phyloP scores from a whole-genome alignment of 495 filamentous ascomycete species.

The Aspergillus incahuasiensis region DNA sequence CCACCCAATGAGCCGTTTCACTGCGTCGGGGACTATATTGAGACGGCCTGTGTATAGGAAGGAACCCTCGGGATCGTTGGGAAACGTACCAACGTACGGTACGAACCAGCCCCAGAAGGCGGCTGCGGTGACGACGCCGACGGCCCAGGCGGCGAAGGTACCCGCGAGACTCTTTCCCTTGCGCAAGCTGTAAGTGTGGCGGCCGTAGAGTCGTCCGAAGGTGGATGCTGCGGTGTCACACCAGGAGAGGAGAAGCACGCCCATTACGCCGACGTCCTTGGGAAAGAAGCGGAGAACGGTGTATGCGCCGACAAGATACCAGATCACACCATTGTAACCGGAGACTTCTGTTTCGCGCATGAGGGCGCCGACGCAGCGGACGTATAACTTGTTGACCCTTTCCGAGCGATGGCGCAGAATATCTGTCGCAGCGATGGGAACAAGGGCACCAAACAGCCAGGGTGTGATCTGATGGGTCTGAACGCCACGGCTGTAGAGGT shows the following conservation, averaged over 20 bases:
- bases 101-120: constrained; percentile 86
- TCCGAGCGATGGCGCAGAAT: constrained; percentile 74
- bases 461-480: constrained; percentile 74
- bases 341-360: constrained; percentile 95
- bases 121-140: constrained; percentile 74
- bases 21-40: constrained; percentile 52
- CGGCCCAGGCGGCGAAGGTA: constrained; percentile 72
- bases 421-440: constrained; percentile 86
- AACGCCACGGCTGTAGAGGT: constrained; percentile 71
- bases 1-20: constrained; percentile 47
- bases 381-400: constrained; percentile 82
- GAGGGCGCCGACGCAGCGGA: constrained; percentile 73
- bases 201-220: constrained; percentile 80
- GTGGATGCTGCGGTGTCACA: constrained; percentile 97
- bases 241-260: constrained; percentile 87
- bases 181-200: constrained; percentile 79
- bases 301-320: constrained; percentile 89
- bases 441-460: constrained; percentile 70
- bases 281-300: constrained; percentile 80
- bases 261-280: constrained; percentile 90
- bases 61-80: constrained; percentile 57
- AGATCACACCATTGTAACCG: constrained; percentile 94
- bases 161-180: constrained; percentile 89
- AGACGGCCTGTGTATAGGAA: constrained; percentile 82
- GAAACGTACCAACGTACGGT: constrained; percentile 60